phyloP scores from a whole-genome alignment of 371 early-diverging fungal genomes.

The Dichotomocladium elegans region DNA sequence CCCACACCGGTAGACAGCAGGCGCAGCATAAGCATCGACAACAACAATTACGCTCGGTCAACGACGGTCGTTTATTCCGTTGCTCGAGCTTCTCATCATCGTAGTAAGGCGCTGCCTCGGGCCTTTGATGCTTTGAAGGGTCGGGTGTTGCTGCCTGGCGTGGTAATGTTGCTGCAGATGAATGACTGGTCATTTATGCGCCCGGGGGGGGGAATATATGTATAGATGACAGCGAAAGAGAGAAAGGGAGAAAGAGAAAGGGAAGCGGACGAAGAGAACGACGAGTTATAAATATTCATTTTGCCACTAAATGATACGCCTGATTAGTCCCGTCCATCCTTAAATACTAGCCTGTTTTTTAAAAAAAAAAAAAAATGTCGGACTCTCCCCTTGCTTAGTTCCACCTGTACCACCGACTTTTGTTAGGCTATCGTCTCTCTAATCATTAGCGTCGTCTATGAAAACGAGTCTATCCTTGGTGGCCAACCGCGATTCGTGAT shows the following conservation, averaged over 20 bases:
- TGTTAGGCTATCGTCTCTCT: too few relatives aligned
- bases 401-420: background rate
- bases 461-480: too few relatives aligned
- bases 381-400: background rate
- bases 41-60: constrained; percentile 26
- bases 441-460: too few relatives aligned
- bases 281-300: background rate
- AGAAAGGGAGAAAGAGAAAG: background rate
- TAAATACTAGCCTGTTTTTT: background rate
- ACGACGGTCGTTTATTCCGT: background rate
- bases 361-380: background rate
- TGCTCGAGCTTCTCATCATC: background rate
- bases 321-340: background rate
- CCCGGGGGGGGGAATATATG: background rate
- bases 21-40: constrained; percentile 38
- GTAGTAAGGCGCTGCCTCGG: background rate
- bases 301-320: background rate
- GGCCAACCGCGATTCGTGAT: too few relatives aligned
- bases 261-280: background rate
- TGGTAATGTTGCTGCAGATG: background rate
- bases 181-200: background rate
- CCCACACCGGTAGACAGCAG: constrained; percentile 44
- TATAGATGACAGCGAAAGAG: background rate
- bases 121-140: too few relatives aligned
- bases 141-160: background rate